Conservation (phyloP, 257 asterid genomes). For the Nicotiana benthamiana region DNA sequence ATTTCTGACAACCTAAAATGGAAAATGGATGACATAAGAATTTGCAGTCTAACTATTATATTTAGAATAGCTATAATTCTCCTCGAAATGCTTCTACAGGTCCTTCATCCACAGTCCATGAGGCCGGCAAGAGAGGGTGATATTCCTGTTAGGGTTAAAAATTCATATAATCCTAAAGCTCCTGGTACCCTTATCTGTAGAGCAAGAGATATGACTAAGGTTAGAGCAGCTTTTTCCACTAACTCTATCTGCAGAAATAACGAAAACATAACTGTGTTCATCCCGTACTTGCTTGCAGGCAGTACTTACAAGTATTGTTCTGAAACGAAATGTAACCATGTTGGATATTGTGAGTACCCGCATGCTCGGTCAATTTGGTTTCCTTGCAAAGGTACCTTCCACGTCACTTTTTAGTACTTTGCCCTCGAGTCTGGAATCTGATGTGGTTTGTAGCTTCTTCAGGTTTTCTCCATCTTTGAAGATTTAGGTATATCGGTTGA, state of each 20-base stretch:
- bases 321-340: constrained; percentile 88
- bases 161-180: constrained; percentile 85
- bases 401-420: neutral
- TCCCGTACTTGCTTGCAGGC: constrained; percentile 41
- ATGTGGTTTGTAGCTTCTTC: constrained; percentile 7
- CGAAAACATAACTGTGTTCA: neutral
- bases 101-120: constrained; percentile 96
- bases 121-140: constrained; percentile 93
- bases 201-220: constrained; percentile 82
- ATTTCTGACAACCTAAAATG: neutral
- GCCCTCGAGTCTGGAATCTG: neutral
- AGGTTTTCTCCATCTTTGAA: constrained; percentile 83
- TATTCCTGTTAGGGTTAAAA: constrained; percentile 88
- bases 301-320: constrained; percentile 80
- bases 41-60: neutral
- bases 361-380: constrained; percentile 91
- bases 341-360: constrained; percentile 86
- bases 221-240: constrained; percentile 9
- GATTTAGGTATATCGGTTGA: constrained; percentile 94
- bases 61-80: neutral
- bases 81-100: constrained; percentile 29
- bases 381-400: constrained; percentile 72
- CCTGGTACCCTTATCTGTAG: constrained; percentile 82
- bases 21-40: neutral
- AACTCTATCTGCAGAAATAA: constrained; percentile 1